A percentile compares a stretch with the other conserved stretches of the same genome.
These are phyloP conservation scores for Psilocybe cubensis DNA, from an alignment of 768 basidiomycete genomes.

Conservation along the genomic window DNA sequence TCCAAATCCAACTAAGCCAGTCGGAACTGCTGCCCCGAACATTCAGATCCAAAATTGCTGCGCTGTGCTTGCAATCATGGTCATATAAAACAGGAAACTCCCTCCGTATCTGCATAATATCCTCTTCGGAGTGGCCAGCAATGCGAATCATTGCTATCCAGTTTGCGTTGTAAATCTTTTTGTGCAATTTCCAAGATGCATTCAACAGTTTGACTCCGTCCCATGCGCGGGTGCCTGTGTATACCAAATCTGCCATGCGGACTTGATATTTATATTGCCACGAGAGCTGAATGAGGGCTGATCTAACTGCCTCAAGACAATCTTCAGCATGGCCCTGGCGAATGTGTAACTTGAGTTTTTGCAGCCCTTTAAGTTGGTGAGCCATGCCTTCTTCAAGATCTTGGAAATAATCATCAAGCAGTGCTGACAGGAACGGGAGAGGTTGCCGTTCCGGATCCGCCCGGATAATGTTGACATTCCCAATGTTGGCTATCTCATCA, in stretches of 20 bases:
- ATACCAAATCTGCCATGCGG: not conserved
- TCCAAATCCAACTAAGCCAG: not conserved
- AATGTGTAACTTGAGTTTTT: not conserved
- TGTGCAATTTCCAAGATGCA: too few species aligned
- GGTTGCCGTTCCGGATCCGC: not conserved
- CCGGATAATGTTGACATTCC: not conserved
- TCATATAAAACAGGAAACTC: too few species aligned
- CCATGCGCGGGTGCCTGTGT: not conserved
- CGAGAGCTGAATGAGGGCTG: not conserved
- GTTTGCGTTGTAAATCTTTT: too few species aligned
- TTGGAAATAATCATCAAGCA: not conserved
- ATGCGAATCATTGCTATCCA: too few species aligned
- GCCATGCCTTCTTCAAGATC: not conserved
- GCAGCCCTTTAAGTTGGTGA: not conserved
- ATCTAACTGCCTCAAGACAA: not conserved
- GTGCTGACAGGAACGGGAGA: not conserved
- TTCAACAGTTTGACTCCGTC: not conserved
- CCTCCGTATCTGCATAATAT: too few species aligned
- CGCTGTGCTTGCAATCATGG: too few species aligned
- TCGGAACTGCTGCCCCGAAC: not conserved
- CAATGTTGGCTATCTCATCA: not conserved
- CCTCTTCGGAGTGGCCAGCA: too few species aligned
- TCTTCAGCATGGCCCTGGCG: constrained; percentile 1
- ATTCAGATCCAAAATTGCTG: not conserved
- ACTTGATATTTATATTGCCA: not conserved